These are phyloP conservation scores for Colletotrichum cordylinicola DNA, from an alignment of 2,329 filamentous ascomycete genomes.

Conservation along the genomic window DNA sequence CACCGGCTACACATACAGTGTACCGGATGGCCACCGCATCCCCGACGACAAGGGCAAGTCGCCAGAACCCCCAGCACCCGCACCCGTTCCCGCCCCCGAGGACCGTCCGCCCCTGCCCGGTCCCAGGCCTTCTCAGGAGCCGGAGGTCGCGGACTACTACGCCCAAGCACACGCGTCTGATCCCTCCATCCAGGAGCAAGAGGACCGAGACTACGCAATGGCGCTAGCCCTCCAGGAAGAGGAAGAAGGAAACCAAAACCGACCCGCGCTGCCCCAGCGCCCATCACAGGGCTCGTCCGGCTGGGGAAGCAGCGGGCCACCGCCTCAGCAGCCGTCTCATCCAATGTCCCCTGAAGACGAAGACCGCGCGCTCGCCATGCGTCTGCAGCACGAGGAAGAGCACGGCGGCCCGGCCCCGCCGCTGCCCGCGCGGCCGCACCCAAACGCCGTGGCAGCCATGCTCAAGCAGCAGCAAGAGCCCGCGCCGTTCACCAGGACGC, in stretches of 20 bases:
- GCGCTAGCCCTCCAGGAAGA: conserved; percentile 16
- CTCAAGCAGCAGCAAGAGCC: conserved; percentile 1
- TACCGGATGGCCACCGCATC: background rate
- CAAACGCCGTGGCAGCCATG: conserved; percentile 7
- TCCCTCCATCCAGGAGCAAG: conserved; percentile 7
- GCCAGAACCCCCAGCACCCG: background rate
- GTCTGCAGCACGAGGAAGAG: conserved; percentile 10
- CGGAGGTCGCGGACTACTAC: conserved; percentile 9
- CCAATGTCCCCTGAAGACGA: conserved; percentile 4
- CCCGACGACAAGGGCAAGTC: background rate
- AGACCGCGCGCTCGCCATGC: conserved; percentile 8
- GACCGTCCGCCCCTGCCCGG: background rate
- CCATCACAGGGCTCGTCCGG: background rate
- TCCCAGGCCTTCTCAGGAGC: background rate
- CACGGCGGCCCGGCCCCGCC: background rate
- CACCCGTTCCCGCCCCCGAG: background rate
- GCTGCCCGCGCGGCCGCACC: conserved; percentile 4
- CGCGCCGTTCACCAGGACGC: conserved; percentile 5
- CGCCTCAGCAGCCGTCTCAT: background rate
- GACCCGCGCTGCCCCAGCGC: background rate
- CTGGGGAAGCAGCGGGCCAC: background rate
- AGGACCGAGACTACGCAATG: conserved; percentile 18
- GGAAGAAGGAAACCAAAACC: background rate
- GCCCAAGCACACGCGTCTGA: conserved; percentile 3
- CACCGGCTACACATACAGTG: background rate